Conservation (phyloP, 768 basidiomycete genomes). For the Dacryopinax primogenitus region DNA sequence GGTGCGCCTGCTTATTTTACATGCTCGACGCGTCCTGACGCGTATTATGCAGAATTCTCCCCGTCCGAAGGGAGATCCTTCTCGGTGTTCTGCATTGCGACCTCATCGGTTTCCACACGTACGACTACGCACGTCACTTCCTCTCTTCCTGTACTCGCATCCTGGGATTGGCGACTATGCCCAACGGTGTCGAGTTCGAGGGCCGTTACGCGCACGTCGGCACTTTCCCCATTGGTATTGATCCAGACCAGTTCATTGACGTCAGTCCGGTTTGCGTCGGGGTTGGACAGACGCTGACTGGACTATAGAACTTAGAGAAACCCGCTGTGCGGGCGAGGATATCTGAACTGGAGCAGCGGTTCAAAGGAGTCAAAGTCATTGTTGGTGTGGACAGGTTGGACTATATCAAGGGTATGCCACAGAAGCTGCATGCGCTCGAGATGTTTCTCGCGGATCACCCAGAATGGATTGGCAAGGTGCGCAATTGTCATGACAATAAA, state of each 20-base stretch:
- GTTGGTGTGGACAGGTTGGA: constrained; percentile 97
- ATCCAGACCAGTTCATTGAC: constrained; percentile 80
- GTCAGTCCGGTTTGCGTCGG: constrained; percentile 28
- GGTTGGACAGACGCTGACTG: neutral
- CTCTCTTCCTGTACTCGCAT: constrained; percentile 96
- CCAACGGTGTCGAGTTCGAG: constrained; percentile 93
- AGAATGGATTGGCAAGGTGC: constrained; percentile 95
- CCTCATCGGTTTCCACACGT: constrained; percentile 98
- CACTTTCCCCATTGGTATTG: constrained; percentile 98
- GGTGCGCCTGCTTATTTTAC: constrained; percentile 37
- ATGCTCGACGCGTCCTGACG: neutral
- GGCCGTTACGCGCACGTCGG: constrained; percentile 93
- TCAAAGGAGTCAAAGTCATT: constrained; percentile 90
- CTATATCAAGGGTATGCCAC: constrained; percentile 99
- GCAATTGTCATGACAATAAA: constrained; percentile 12
- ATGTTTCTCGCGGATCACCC: constrained; percentile 95
- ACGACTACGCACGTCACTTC: constrained; percentile 99
- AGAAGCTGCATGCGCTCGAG: constrained; percentile 93
- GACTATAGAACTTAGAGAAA: constrained; percentile 57
- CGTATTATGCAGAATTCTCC: constrained; percentile 65
- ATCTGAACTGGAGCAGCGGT: constrained; percentile 70
- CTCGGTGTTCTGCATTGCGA: constrained; percentile 92
- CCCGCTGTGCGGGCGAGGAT: constrained; percentile 72
- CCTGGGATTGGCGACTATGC: constrained; percentile 88
- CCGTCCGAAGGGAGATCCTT: constrained; percentile 94